These are phyloP conservation scores for Pseudocercospora pini-densiflorae DNA, from an alignment of 2,329 filamentous ascomycete genomes.

Conservation along the genomic window DNA sequence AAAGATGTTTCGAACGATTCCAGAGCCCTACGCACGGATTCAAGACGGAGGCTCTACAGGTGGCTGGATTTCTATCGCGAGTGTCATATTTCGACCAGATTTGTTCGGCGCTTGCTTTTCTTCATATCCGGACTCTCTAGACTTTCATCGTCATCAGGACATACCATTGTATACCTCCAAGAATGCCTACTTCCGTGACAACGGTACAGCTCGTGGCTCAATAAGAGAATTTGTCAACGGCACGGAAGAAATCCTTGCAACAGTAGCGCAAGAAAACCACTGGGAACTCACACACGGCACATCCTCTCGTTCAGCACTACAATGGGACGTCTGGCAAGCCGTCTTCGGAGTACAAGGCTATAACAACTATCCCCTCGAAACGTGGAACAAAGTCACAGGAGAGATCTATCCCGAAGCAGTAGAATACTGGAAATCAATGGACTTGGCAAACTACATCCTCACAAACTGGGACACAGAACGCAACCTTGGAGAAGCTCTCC, in stretches of 20 bases:
- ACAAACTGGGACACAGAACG: conserved; percentile 40
- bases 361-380: conserved; percentile 45
- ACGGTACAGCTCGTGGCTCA: conserved; percentile 39
- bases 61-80: conserved; percentile 45
- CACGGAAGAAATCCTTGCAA: conserved; percentile 24
- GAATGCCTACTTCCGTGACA: conserved; percentile 34
- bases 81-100: conserved; percentile 44
- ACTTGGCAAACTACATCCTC: conserved; percentile 41
- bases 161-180: conserved; percentile 41
- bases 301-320: conserved; percentile 38
- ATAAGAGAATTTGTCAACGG: conserved; percentile 34
- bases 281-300: conserved; percentile 46
- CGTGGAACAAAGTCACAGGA: conserved; percentile 47
- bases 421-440: conserved; percentile 44
- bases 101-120: conserved; percentile 45
- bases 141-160: conserved; percentile 45
- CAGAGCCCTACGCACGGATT: conserved; percentile 43
- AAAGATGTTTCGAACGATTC: conserved; percentile 42
- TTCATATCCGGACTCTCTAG: conserved; percentile 44
- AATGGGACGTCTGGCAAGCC: conserved; percentile 47
- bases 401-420: conserved; percentile 45
- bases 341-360: conserved; percentile 44
- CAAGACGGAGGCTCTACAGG: conserved; percentile 46
- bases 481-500: conserved; percentile 42
- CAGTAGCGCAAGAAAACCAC: conserved; percentile 42